Base-by-base conservation (phyloP, 176 grass and related monocot genomes). In the Lolium rigidum region DNA sequence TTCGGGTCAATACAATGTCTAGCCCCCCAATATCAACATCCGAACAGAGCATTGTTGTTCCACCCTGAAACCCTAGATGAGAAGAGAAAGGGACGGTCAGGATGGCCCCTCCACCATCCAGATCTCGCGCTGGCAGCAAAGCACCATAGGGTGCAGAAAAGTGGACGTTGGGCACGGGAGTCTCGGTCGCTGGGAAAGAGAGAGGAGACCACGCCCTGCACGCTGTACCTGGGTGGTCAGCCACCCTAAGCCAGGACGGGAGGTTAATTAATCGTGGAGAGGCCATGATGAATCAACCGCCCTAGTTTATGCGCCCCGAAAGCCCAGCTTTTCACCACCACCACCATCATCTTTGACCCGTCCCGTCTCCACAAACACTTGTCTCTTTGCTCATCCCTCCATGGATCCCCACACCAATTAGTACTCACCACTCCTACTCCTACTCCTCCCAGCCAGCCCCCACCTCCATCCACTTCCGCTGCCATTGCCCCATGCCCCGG, bases 331-430 rank as follows among this genome's bases (percentile, higher is more conserved):
- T 92, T 84, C 66, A 86, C 84, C 64, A 68, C 74, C 55, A 50
- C 63, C 15, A 55, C 49, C 49, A 54, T 76, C 74, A 35, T 55
- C 89, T 91, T 96, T 91, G 87, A 93, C 91, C 89, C 87, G 80
- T 60, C 83, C 72, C 82, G 61, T 52, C 71, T 24, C 26, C 89
- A 43, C 87, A 58, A 77, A 77, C 83, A 38, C 77, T 84, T 87
- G 70, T 80, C 91, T 31, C 79, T 77, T 12, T 54, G 64, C 84
- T 11, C 48, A 38, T 69, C 28, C 5, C 50, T 52, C 58, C 82
- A 59, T 37, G 37, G 75, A 77, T 59, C 58, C 81, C 88, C 76
- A 75, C 85, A 80, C 82, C 55, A 59, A 74, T 62, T 68, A 66
- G 62, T 61, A 44, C 79, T 0, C 31, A 22, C 61, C 7, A 22